These are phyloP conservation scores for Naematelia encephala DNA, from an alignment of 768 basidiomycete genomes.

Conservation along the genomic window DNA sequence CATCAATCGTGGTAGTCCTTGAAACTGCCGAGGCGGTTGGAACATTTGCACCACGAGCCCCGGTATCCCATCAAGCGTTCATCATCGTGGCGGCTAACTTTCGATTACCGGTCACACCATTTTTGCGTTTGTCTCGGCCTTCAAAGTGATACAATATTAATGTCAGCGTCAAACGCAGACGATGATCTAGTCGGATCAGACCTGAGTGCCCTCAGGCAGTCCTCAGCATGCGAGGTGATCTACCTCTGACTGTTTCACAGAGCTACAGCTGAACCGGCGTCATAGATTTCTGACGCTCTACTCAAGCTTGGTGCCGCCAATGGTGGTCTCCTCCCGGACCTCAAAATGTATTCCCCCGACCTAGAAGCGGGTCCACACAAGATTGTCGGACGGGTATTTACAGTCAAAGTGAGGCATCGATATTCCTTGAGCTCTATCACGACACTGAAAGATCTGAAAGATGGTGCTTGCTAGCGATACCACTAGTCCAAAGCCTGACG, in stretches of 20 bases:
- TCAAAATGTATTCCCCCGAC: conserved; percentile 60
- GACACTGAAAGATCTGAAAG: background rate
- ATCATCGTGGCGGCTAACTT: no score
- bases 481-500: conserved; percentile 57
- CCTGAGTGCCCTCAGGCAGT: background rate
- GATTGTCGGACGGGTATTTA: conserved; percentile 77
- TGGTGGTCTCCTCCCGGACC: conserved; percentile 79
- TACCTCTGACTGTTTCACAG: background rate
- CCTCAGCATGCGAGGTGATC: conserved; percentile 21
- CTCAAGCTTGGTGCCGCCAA: conserved; percentile 68
- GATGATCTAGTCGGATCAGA: background rate
- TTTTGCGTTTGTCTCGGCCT: no score
- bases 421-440: background rate
- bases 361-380: conserved; percentile 50
- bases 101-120: no score
- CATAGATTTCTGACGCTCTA: conserved; percentile 77
- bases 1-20: no score
- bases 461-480: conserved; percentile 55
- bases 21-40: no score
- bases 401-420: conserved; percentile 58
- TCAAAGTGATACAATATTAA: background rate
- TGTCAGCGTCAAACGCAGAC: background rate
- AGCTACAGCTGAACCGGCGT: background rate
- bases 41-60: no score
- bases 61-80: no score